Evolutionary conservation across 1,139 yeast genomes (phyloP).

Genomic region (Saccharomyces hybrid): DNA sequence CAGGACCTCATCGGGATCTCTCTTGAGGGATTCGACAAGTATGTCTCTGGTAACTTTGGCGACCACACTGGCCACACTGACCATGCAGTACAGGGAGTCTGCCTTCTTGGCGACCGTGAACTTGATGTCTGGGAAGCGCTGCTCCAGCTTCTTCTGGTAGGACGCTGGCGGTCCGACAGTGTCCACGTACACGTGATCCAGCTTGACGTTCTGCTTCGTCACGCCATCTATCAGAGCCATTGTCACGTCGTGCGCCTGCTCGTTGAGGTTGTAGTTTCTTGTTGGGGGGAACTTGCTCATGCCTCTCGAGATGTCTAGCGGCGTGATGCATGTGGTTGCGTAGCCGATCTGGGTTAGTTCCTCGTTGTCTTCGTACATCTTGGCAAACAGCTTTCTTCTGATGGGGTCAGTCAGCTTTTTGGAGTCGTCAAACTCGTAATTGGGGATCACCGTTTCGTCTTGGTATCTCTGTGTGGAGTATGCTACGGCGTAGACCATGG

Average conservation of each 20-base stretch:
- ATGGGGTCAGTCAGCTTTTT: conserved; percentile 71
- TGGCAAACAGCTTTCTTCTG: conserved; percentile 53
- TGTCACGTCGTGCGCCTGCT: conserved; percentile 94
- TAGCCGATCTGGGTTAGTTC: conserved; percentile 66
- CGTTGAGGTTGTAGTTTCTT: conserved; percentile 72
- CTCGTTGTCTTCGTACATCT: conserved; percentile 47
- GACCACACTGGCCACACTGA: conserved; percentile 92
- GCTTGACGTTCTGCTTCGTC: conserved; percentile 51
- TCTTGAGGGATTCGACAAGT: conserved; percentile 41
- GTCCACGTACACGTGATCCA: conserved; percentile 75
- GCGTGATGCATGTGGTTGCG: conserved; percentile 79
- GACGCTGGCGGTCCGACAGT: conserved; percentile 93
- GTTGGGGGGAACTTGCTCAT: conserved; percentile 63
- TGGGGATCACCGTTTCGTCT: conserved; percentile 42
- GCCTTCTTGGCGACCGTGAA: conserved; percentile 94
- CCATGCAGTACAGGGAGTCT: conserved; percentile 88
- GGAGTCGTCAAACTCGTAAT: conserved; percentile 86
- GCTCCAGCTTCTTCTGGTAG: conserved; percentile 68
- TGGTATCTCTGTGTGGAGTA: conserved; percentile 56
- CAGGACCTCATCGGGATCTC: conserved; percentile 17
- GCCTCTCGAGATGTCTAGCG: conserved; percentile 79
- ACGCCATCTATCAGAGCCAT: conserved; percentile 64
- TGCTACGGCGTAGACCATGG: conserved; percentile 92
- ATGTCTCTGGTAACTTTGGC: conserved; percentile 94
- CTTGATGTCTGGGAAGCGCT: conserved; percentile 59